Percentiles rank a stretch among this genome's conserved stretches.
Conservation (phyloP, 2,329 filamentous ascomycete genomes). For the Fusarium domesticum region DNA sequence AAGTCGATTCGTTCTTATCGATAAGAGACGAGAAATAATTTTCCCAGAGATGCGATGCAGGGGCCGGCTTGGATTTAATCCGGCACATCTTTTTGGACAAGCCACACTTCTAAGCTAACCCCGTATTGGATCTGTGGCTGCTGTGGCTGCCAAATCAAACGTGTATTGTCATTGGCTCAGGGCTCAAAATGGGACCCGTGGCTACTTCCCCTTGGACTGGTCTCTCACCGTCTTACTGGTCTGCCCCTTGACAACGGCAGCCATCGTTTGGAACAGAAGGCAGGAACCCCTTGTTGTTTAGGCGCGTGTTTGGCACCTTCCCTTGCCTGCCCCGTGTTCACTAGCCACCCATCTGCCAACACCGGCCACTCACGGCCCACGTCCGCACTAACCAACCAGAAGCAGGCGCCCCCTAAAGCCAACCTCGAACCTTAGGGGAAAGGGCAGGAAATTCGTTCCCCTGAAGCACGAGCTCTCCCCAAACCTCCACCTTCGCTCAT, state of each 20-base stretch:
- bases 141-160: slow-evolving; percentile 13
- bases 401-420: slow-evolving; percentile 23
- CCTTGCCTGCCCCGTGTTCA: slow-evolving; percentile 30
- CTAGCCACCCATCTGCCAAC: slow-evolving; percentile 21
- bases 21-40: slow-evolving; percentile 29
- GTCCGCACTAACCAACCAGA: slow-evolving; percentile 32
- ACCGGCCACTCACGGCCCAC: slow-evolving; percentile 27
- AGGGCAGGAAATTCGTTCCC: slow-evolving; percentile 38
- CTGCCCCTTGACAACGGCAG: slow-evolving; percentile 15
- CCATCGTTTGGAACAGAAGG: slow-evolving; percentile 4
- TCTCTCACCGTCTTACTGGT: too few relatives aligned
- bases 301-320: slow-evolving; percentile 21
- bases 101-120: slow-evolving; percentile 2
- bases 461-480: slow-evolving; percentile 35
- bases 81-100: slow-evolving; percentile 10
- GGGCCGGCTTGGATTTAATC: slow-evolving; percentile 37
- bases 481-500: slow-evolving; percentile 30
- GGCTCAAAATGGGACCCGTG: slow-evolving; percentile 22
- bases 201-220: too few relatives aligned
- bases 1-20: slow-evolving; percentile 37
- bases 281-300: slow-evolving; percentile 9
- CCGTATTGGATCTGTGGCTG: slow-evolving; percentile 13
- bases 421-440: slow-evolving; percentile 24
- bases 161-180: slow-evolving; percentile 10
- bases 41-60: slow-evolving; percentile 21